Evolutionary conservation across 1,284 basidiomycete genomes (phyloP).

Genomic region (Marasmius fiardii): DNA sequence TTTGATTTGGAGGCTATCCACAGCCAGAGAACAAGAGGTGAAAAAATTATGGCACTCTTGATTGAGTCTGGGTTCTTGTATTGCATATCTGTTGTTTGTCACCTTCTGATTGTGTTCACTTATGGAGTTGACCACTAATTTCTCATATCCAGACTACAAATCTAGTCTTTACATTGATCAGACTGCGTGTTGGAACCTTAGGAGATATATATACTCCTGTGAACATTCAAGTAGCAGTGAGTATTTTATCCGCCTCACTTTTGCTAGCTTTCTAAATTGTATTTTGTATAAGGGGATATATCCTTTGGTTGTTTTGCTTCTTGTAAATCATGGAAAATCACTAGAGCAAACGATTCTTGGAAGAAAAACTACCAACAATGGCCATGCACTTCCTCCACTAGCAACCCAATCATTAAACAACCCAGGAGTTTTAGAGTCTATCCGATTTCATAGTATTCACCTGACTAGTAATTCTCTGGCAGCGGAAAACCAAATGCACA

Average conservation of each 20-base stretch:
- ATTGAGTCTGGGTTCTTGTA: conserved; percentile 4
- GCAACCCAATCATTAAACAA: not conserved
- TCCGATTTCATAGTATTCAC: no score
- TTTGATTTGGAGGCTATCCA: not conserved
- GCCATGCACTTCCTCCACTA: not conserved
- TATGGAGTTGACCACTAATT: not conserved
- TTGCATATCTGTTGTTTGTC: not conserved
- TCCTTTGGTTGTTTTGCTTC: conserved; percentile 18
- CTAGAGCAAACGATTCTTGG: conserved; percentile 9
- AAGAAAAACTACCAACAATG: not conserved
- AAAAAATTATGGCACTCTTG: not conserved
- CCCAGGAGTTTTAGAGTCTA: no score
- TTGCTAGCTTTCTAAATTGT: not conserved
- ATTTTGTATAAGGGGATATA: conserved; percentile 15
- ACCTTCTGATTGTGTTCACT: not conserved
- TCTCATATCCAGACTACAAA: conserved; percentile 9
- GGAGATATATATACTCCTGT: conserved; percentile 18
- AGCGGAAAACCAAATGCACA: no score
- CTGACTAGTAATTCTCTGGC: no score
- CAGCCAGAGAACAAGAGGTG: not conserved
- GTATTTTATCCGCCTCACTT: not conserved
- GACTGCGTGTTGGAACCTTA: conserved; percentile 17
- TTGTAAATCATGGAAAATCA: conserved; percentile 13
- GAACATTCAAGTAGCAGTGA: conserved; percentile 18
- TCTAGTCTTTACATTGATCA: conserved; percentile 14